Conservation (phyloP, 2,329 filamentous ascomycete genomes). For the Fusarium multiceps region DNA sequence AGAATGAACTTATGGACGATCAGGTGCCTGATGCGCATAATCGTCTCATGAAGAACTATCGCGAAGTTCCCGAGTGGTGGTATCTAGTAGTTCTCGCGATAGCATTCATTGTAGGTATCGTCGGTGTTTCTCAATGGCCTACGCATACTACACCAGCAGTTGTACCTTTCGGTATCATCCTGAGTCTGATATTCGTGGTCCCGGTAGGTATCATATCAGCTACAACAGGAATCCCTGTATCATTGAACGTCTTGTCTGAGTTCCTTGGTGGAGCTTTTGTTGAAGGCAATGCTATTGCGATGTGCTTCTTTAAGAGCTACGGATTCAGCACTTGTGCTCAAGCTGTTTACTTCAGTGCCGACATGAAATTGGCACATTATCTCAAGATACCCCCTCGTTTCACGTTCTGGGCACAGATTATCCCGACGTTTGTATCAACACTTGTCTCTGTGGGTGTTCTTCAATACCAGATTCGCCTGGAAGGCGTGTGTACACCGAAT, state of each 20-base stretch:
- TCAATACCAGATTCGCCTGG: conserved; percentile 53
- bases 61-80: conserved; percentile 62
- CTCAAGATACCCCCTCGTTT: conserved; percentile 57
- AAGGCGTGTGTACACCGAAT: conserved; percentile 52
- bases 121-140: conserved; percentile 53
- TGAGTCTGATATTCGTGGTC: conserved; percentile 57
- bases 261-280: conserved; percentile 59
- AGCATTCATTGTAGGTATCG: conserved; percentile 51
- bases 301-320: conserved; percentile 61
- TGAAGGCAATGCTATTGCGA: conserved; percentile 58
- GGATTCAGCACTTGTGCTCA: conserved; percentile 52
- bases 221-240: conserved; percentile 56
- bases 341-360: conserved; percentile 52
- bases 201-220: conserved; percentile 58
- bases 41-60: conserved; percentile 59
- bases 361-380: conserved; percentile 55
- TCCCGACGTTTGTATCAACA: conserved; percentile 51
- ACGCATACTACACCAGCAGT: conserved; percentile 57
- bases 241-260: conserved; percentile 60
- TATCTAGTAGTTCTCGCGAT: conserved; percentile 51
- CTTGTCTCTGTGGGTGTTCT: conserved; percentile 51
- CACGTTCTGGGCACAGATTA: conserved; percentile 52
- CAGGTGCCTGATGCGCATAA: conserved; percentile 55
- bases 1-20: conserved; percentile 31
- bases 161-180: conserved; percentile 56